Conservation (phyloP, 371 early-diverging fungal genomes). For the Blakeslea trispora region DNA sequence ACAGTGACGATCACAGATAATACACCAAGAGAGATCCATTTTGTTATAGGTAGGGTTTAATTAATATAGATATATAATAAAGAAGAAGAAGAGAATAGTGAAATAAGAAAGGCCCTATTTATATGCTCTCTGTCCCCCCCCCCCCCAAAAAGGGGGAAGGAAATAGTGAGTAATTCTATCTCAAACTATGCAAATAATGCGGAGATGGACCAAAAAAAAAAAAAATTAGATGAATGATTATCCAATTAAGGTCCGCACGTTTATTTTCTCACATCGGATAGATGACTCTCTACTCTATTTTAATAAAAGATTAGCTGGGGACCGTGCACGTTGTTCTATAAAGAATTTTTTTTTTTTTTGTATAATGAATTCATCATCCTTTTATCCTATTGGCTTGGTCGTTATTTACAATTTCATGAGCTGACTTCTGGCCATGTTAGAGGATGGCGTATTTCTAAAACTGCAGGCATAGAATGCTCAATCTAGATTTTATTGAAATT, state of each 20-base stretch:
- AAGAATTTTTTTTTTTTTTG: no score
- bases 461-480: no score
- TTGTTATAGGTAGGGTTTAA: no score
- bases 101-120: not conserved
- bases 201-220: conserved; percentile 3
- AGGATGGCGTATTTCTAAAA: no score
- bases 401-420: no score
- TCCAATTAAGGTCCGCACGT: conserved; percentile 13
- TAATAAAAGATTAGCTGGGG: not conserved
- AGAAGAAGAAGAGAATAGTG: conserved; percentile 1
- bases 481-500: no score
- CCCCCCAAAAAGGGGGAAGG: no score
- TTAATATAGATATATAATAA: not conserved
- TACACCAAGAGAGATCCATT: conserved; percentile 47
- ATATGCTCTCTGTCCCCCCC: not conserved
- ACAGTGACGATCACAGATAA: conserved; percentile 40
- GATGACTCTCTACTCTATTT: no score
- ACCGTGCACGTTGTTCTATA: conserved; percentile 13
- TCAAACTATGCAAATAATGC: not conserved
- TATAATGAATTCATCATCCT: no score
- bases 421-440: no score
- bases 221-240: not conserved
- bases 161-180: conserved; percentile 10
- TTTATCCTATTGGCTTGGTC: no score
- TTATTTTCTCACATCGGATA: conserved; percentile 2